Percentiles rank a stretch among this genome's conserved stretches.
phyloP scores from a whole-genome alignment of 1,139 yeast genomes.

The Barnettozyma hawaiiensis region DNA sequence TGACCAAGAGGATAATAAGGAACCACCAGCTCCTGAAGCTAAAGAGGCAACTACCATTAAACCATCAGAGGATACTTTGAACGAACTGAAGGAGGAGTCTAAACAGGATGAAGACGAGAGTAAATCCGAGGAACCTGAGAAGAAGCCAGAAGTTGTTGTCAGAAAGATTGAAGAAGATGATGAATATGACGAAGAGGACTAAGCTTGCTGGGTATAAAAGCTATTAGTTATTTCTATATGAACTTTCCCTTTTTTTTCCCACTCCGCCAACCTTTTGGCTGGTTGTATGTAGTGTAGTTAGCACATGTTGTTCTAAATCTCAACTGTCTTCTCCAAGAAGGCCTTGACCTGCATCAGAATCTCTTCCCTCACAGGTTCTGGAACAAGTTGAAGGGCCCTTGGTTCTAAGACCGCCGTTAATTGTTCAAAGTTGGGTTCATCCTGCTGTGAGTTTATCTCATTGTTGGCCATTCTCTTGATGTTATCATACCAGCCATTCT shows the following conservation, averaged over 20 bases:
- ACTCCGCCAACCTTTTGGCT: too few species aligned
- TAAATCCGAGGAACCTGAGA: constrained; percentile 28
- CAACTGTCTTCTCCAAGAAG: constrained; percentile 48
- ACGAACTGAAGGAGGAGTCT: constrained; percentile 39
- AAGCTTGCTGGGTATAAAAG: constrained; percentile 7
- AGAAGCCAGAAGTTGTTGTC: constrained; percentile 56
- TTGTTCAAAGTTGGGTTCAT: constrained; percentile 48
- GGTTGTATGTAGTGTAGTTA: too few species aligned
- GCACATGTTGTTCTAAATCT: too few species aligned
- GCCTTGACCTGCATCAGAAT: constrained; percentile 52
- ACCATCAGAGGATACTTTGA: constrained; percentile 38
- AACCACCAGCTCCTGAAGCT: neutral
- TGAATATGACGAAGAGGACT: constrained; percentile 68
- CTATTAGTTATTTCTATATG: too few species aligned
- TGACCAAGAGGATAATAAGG: neutral
- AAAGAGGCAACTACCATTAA: constrained; percentile 27
- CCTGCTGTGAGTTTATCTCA: constrained; percentile 34
- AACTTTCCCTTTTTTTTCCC: too few species aligned
- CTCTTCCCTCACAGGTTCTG: constrained; percentile 56
- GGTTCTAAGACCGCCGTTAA: constrained; percentile 54
- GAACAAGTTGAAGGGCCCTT: constrained; percentile 61
- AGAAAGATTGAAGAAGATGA: constrained; percentile 80
- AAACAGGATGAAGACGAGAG: constrained; percentile 34
- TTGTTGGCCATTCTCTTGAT: constrained; percentile 54
- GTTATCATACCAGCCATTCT: constrained; percentile 84